Conservation (phyloP, 2,329 filamentous ascomycete species). For the Zasmidium citrigriseum region DNA sequence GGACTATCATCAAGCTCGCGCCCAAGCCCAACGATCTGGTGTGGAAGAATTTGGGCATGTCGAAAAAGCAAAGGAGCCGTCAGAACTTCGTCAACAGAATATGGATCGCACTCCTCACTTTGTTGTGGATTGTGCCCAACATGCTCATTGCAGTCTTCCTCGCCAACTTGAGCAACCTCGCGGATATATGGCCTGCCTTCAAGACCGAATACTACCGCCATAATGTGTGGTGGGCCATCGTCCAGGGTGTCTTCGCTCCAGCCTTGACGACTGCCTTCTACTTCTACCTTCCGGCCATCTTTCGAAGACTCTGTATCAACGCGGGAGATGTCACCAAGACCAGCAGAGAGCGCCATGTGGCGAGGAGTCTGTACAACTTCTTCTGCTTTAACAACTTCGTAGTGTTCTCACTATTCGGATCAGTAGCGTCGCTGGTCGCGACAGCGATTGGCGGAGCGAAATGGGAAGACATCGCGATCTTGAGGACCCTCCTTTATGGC, state of each 20-base stretch:
- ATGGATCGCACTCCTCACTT: slow-evolving; percentile 78
- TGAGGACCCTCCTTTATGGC: slow-evolving; percentile 65
- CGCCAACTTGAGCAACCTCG: slow-evolving; percentile 80
- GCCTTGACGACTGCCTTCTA: slow-evolving; percentile 86
- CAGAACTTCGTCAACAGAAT: slow-evolving; percentile 77
- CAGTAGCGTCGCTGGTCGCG: slow-evolving; percentile 72
- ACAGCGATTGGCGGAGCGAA: slow-evolving; percentile 57
- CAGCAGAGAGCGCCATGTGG: slow-evolving; percentile 85
- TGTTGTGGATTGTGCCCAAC: slow-evolving; percentile 90
- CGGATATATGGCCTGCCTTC: slow-evolving; percentile 77
- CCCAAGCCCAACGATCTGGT: slow-evolving; percentile 90
- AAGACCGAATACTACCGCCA: slow-evolving; percentile 62
- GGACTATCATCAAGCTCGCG: slow-evolving; percentile 74
- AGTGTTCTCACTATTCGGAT: slow-evolving; percentile 89
- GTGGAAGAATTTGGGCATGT: slow-evolving; percentile 87
- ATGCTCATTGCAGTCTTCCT: slow-evolving; percentile 92
- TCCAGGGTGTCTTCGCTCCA: slow-evolving; percentile 90
- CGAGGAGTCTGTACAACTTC: slow-evolving; percentile 88
- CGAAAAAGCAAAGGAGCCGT: slow-evolving; percentile 67
- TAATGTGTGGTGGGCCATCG: slow-evolving; percentile 73
- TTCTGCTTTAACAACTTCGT: slow-evolving; percentile 97
- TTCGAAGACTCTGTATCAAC: slow-evolving; percentile 79
- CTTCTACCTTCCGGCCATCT: slow-evolving; percentile 83
- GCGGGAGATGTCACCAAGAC: slow-evolving; percentile 92
- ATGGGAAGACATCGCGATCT: slow-evolving; percentile 65